These are phyloP conservation scores for Astrocystis sublimbata DNA, from an alignment of 495 filamentous ascomycete species.

Conservation along the genomic window DNA sequence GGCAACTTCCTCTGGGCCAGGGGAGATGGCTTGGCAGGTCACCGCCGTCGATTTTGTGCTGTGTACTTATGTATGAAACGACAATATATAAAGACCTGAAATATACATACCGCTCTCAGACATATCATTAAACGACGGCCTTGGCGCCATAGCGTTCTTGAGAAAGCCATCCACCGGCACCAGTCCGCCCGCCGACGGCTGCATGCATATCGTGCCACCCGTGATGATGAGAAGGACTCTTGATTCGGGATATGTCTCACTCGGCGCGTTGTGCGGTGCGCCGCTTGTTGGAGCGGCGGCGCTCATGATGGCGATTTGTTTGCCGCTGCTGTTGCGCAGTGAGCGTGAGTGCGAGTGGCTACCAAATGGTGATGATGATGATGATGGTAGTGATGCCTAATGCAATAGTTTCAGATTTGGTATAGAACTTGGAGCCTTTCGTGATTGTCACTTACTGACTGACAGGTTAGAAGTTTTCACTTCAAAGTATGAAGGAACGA, in stretches of 20 bases:
- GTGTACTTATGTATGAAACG: too few relatives aligned
- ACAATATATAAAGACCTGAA: too few relatives aligned
- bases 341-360: background rate
- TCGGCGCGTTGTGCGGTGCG: background rate
- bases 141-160: conserved; percentile 75
- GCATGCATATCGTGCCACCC: conserved; percentile 97
- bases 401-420: too few relatives aligned
- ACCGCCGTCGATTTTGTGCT: too few relatives aligned
- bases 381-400: too few relatives aligned
- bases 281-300: background rate
- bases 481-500: background rate
- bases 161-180: conserved; percentile 80
- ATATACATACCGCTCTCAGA: conserved; percentile 53
- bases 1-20: too few relatives aligned
- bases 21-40: too few relatives aligned
- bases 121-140: conserved; percentile 88
- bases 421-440: too few relatives aligned
- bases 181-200: conserved; percentile 63
- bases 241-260: conserved; percentile 60
- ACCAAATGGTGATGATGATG: too few relatives aligned
- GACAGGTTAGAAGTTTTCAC: background rate
- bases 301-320: background rate
- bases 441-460: background rate
- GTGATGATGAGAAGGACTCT: conserved; percentile 90
- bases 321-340: background rate